Percentiles rank a stretch among this genome's conserved stretches.
Evolutionary conservation across 129 eudicot genomes (phyloP).

Genomic region (Centrapalus pauciflorus): DNA sequence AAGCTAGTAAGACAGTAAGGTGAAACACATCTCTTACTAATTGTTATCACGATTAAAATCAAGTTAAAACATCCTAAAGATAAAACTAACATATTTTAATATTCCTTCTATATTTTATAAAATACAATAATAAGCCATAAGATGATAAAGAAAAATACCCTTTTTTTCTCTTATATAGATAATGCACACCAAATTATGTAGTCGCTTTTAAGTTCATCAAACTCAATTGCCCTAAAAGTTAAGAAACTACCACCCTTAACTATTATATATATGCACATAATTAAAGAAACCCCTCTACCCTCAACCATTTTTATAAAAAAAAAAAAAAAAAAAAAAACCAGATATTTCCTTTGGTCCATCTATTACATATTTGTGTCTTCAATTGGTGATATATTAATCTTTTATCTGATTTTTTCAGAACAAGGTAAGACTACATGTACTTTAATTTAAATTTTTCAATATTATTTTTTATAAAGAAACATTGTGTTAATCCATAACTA

Average conservation of each 20-base stretch:
- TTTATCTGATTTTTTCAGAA: background rate
- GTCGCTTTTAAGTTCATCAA: constrained; percentile 26
- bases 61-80: background rate
- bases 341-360: too few relatives aligned
- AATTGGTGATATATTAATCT: background rate
- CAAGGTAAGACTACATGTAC: constrained; percentile 8
- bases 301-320: constrained; percentile 13
- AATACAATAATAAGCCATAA: background rate
- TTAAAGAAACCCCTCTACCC: constrained; percentile 3
- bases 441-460: background rate
- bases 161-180: background rate
- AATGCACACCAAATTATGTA: constrained; percentile 8
- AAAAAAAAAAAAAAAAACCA: too few relatives aligned
- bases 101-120: background rate
- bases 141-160: background rate
- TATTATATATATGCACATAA: background rate
- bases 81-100: background rate
- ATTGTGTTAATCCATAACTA: background rate
- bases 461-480: background rate
- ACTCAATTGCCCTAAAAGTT: constrained; percentile 17
- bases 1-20: too few relatives aligned
- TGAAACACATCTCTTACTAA: too few relatives aligned
- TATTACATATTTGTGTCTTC: background rate
- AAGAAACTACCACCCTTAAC: constrained; percentile 14
- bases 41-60: too few relatives aligned